A percentile compares a stretch with the other conserved stretches of the same genome.
phyloP scores from a whole-genome alignment of 108 stramenopile genomes.

The Epipyxis sp. region DNA sequence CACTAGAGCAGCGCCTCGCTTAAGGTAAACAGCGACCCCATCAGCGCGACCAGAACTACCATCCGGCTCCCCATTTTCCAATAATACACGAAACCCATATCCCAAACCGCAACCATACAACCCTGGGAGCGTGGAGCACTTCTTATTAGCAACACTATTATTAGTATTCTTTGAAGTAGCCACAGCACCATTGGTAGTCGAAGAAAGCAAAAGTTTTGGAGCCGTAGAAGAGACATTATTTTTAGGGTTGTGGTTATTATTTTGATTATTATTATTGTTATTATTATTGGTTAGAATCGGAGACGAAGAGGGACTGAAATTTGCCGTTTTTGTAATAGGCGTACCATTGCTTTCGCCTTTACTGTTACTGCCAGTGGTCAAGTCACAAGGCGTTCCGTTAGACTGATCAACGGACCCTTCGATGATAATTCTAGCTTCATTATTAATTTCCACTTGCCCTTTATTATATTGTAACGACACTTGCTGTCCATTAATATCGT shows the following conservation, averaged over 20 bases:
- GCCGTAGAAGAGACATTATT: no score
- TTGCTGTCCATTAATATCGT: neutral
- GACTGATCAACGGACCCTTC: neutral
- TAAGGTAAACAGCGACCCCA: conserved; percentile 19
- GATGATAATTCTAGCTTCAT: neutral
- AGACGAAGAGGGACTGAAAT: neutral
- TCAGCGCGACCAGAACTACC: neutral
- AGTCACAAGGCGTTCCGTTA: neutral
- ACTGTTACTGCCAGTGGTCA: no score
- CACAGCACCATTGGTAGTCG: neutral
- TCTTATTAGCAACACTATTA: neutral
- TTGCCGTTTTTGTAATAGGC: no score
- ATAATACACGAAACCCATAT: neutral
- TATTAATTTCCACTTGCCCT: neutral
- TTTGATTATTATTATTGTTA: no score
- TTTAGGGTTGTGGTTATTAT: no score
- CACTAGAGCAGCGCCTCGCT: conserved; percentile 15
- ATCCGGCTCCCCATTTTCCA: neutral
- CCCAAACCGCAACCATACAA: neutral
- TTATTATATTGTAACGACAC: neutral
- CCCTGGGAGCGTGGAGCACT: no score
- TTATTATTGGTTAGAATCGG: no score
- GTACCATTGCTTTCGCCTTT: no score
- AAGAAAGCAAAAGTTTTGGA: neutral
- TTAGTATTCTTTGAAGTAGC: neutral